Evolutionary conservation across 2,329 filamentous ascomycete species (phyloP), one percentile per base, ranked within the genome.

Genomic region (Alternaria angustiovoidea): DNA sequence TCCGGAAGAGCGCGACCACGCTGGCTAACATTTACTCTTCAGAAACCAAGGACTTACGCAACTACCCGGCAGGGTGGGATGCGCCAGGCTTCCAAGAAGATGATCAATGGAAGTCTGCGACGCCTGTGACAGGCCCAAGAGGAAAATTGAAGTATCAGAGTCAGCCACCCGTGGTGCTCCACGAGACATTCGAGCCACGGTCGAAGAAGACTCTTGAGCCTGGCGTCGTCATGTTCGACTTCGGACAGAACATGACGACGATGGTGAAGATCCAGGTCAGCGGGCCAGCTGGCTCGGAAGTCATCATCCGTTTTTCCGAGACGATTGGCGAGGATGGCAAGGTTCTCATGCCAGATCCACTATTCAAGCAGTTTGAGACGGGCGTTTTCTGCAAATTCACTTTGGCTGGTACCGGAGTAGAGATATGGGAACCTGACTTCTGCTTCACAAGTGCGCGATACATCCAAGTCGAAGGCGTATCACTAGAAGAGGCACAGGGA

Each of bases 281-380:
- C 54, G 74, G 75, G 3, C 51, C 62, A 5, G 61, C 72, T 2
- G 75, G 74, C 2, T 69, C 72, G 1, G 69, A 75, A 24, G 53
- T 78, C 41, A 65, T 72, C 20, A 51, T 78, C 4, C 73, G 75
- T 14, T 76, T 76, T 36, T 71, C 69, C 3, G 74, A 77, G 52
- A 76, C 74, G 0, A 60, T 72, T 18, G 68, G 70, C 34, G 66
- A 75, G 7, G 65, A 74, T 38, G 74, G 75, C 5, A 70, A 64
- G 26, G 78, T 80, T 2, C 60, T 78, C n/a, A 81, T 81, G 79
- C 79, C 79, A 0, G 78, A 81, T 54, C 78, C 78, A 7, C 61
- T 80, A 14, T 80, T 80, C 67, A 75, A 74, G 43, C 64, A 80
- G 30, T 78, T 78, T 28, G 74, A 77, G 56, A 76, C 70, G 52